These are phyloP conservation scores for Seminavis robusta DNA, from an alignment of 108 stramenopile species.

Conservation along the genomic window DNA sequence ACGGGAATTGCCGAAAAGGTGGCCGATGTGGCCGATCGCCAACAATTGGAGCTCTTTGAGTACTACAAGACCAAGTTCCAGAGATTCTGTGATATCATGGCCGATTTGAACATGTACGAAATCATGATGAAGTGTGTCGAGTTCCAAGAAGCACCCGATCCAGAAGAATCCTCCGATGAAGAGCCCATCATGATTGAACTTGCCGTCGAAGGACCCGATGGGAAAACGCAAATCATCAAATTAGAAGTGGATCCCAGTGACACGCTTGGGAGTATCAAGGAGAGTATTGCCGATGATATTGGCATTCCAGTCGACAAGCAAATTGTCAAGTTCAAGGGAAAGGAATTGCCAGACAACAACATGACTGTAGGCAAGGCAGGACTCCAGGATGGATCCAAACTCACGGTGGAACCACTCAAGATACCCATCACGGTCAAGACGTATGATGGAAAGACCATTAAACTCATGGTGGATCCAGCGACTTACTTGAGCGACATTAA, in stretches of 20 bases:
- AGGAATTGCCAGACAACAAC: not conserved
- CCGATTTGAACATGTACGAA: conserved; percentile 18
- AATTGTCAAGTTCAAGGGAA: not conserved
- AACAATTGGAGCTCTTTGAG: conserved; percentile 8
- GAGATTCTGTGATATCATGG: conserved; percentile 23
- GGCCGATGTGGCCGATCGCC: conserved; percentile 14
- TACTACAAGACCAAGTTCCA: conserved; percentile 14
- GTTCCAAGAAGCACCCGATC: conserved; percentile 1
- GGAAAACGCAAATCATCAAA: conserved; percentile 3
- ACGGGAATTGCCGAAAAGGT: not conserved
- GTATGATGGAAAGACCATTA: conserved; percentile 14
- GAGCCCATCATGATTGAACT: conserved; percentile 19
- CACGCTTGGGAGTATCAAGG: conserved; percentile 14
- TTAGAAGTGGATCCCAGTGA: conserved; percentile 14
- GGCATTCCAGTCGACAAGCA: not conserved
- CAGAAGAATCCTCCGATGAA: conserved; percentile 3
- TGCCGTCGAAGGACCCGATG: conserved; percentile 6
- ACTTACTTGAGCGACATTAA: conserved; percentile 8
- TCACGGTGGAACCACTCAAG: conserved; percentile 11
- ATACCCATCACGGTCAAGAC: conserved; percentile 14
- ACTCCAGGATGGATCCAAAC: conserved; percentile 6
- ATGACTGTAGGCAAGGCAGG: not conserved
- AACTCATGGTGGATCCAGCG: conserved; percentile 16
- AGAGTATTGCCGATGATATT: not conserved
- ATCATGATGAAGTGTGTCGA: conserved; percentile 4